Evolutionary conservation across 2,329 filamentous ascomycete genomes (phyloP).

Genomic region (Monosporascus ibericus): DNA sequence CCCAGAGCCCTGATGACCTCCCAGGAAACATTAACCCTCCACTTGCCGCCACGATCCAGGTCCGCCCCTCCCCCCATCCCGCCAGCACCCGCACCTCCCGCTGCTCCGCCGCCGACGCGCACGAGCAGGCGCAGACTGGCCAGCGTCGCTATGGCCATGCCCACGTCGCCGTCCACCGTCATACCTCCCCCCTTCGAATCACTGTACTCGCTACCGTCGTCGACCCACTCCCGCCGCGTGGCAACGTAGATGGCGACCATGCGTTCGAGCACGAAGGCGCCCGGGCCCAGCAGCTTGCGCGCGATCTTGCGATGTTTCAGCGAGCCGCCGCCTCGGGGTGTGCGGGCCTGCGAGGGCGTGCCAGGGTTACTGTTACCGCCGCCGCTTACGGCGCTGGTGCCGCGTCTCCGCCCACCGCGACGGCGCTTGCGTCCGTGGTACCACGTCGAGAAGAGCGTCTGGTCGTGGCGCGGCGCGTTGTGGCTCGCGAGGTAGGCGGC

Average conservation of each 20-base stretch:
- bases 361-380: constrained; percentile 4
- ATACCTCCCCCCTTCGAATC: constrained; percentile 12
- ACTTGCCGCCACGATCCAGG: constrained; percentile 65
- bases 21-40: constrained; percentile 75
- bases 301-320: constrained; percentile 64
- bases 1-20: constrained; percentile 67
- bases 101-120: constrained; percentile 54
- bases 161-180: constrained; percentile 47
- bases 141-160: constrained; percentile 65
- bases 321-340: too few species aligned
- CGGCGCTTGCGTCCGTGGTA: constrained; percentile 47
- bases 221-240: constrained; percentile 51
- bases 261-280: constrained; percentile 71
- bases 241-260: constrained; percentile 73
- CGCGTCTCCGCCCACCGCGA: constrained; percentile 18
- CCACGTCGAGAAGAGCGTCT: constrained; percentile 68
- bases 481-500: constrained; percentile 77
- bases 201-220: constrained; percentile 14
- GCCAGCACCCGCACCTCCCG: constrained; percentile 67
- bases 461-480: constrained; percentile 69
- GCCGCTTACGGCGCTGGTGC: constrained; percentile 1
- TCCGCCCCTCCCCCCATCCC: constrained; percentile 68
- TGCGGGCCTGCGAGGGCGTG: too few species aligned
- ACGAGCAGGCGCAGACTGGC: constrained; percentile 64
- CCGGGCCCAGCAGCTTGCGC: constrained; percentile 68